Evolutionary conservation across 140 eudicot species (phyloP), one percentile per base, ranked within the genome.

Genomic region (Senecio squalidus): DNA sequence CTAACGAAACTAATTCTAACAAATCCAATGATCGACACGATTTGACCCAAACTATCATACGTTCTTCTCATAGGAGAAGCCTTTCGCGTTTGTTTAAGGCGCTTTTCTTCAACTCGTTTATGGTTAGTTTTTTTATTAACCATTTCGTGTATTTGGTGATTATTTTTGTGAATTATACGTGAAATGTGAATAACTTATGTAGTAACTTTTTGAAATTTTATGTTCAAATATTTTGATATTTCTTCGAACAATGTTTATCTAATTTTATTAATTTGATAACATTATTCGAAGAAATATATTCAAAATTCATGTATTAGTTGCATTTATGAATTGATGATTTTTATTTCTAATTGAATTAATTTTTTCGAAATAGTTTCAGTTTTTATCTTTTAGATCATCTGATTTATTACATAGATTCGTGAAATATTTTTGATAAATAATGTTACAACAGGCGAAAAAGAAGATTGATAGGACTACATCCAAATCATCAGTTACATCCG

Each of bases 361-460:
- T n/a, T n/a, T n/a, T n/a, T n/a, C n/a, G n/a, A n/a, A n/a, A n/a
- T n/a, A n/a, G n/a, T n/a, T n/a, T n/a, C n/a, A n/a, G 21, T 43
- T 14, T 13, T 14, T 43, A 17, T 7, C 15, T 18, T 43, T 43
- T 7, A 43, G 13, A 3, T 9, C 43, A 36, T 36, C 13, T 36
- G n/a, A n/a, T n/a, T n/a, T n/a, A n/a, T n/a, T n/a, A n/a, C n/a
- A n/a, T n/a, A n/a, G n/a, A n/a, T n/a, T n/a, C n/a, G n/a, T n/a
- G n/a, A n/a, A n/a, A 8, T 7, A 34, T 13, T 36, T 36, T 36
- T 36, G 43, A 3, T 36, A n/a, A 36, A 36, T 36, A 36, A 36
- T 36, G 43, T 2, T 9, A 36, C 43, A 18, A 45, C 85, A 82
- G 89, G 26, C 55, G n/a, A n/a, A n/a, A 34, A 82, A 65, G 77